Conservation (phyloP, 2,329 filamentous ascomycete species). For the Fusarium sp. region DNA sequence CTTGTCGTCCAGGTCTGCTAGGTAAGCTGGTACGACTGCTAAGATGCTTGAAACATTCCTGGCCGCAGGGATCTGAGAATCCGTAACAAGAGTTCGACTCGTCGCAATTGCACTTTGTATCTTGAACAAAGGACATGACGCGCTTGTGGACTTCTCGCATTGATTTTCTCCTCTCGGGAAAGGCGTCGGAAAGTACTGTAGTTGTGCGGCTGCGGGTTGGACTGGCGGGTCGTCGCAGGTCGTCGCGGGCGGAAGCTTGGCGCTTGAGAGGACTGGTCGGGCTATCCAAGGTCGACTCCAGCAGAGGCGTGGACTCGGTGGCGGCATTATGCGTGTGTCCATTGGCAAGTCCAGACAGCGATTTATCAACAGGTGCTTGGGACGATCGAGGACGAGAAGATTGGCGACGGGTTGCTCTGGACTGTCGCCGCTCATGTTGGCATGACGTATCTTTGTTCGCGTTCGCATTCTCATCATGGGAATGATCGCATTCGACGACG, state of each 20-base stretch:
- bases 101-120: slow-evolving; percentile 72
- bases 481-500: slow-evolving; percentile 83
- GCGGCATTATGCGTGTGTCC: slow-evolving; percentile 39
- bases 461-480: slow-evolving; percentile 66
- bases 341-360: slow-evolving; percentile 32
- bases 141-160: slow-evolving; percentile 65
- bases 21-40: slow-evolving; percentile 52
- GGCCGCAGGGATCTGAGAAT: slow-evolving; percentile 73
- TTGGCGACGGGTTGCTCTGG: slow-evolving; percentile 49
- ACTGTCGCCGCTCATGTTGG: slow-evolving; percentile 44
- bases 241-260: slow-evolving; percentile 47
- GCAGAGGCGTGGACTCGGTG: slow-evolving; percentile 63
- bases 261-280: slow-evolving; percentile 45
- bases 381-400: slow-evolving; percentile 44
- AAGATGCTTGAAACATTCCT: slow-evolving; percentile 72
- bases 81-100: slow-evolving; percentile 70
- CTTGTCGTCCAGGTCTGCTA: slow-evolving; percentile 46
- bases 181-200: slow-evolving; percentile 45
- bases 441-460: slow-evolving; percentile 46
- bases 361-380: slow-evolving; percentile 32
- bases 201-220: slow-evolving; percentile 45
- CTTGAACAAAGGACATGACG: slow-evolving; percentile 73
- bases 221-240: slow-evolving; percentile 45
- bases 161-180: slow-evolving; percentile 61
- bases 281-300: slow-evolving; percentile 49